These are phyloP conservation scores for Chrysanthemum seticuspe DNA, from an alignment of 129 eudicot genomes.

Conservation along the genomic window DNA sequence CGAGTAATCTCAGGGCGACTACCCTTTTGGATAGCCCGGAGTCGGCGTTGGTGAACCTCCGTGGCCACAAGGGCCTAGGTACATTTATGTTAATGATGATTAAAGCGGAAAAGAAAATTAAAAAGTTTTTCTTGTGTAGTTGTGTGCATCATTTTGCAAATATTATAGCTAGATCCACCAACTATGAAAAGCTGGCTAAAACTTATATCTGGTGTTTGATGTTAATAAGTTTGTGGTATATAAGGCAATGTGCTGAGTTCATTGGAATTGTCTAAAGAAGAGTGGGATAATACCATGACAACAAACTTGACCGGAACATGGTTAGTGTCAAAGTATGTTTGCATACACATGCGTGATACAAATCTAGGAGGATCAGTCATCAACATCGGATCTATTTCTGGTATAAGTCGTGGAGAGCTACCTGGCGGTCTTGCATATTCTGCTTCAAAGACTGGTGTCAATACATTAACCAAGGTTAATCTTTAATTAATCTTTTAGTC, in stretches of 20 bases:
- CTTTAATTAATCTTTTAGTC: not conserved
- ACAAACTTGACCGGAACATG: constrained; percentile 55
- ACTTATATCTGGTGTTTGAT: not conserved
- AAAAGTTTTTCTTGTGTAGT: too few species aligned
- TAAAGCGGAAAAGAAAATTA: too few species aligned
- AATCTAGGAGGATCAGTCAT: constrained; percentile 59
- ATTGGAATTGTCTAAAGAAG: constrained; percentile 54
- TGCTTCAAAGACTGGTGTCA: constrained; percentile 58
- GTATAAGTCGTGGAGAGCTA: constrained; percentile 63
- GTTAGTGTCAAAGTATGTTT: constrained; percentile 40
- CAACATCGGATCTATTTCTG: constrained; percentile 65
- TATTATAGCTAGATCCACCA: too few species aligned
- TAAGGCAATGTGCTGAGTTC: constrained; percentile 47
- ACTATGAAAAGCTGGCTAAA: too few species aligned
- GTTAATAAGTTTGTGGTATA: not conserved
- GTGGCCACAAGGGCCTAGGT: too few species aligned
- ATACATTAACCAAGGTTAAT: constrained; percentile 45
- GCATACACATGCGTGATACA: constrained; percentile 65
- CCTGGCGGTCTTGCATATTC: constrained; percentile 66
- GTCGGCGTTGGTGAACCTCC: too few species aligned
- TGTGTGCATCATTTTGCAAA: too few species aligned
- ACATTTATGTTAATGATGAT: too few species aligned
- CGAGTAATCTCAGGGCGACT: too few species aligned
- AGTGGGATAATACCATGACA: constrained; percentile 40
- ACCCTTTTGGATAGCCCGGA: too few species aligned